Percentiles rank a stretch among this genome's conserved stretches.
Conservation (phyloP, 2,329 filamentous ascomycete genomes). For the Aspergillus cejpii region DNA sequence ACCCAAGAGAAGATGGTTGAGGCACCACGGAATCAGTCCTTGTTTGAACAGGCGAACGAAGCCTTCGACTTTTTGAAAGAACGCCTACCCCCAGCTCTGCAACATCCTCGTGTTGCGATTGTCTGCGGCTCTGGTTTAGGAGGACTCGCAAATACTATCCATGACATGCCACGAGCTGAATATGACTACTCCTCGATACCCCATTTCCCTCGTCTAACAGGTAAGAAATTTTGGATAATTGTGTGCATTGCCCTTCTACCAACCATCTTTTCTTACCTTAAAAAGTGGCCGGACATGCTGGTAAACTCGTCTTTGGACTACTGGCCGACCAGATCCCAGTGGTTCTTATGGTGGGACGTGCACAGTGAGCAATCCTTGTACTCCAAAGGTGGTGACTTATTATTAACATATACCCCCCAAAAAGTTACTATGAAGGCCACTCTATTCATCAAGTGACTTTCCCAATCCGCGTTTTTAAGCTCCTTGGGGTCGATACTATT, state of each 20-base stretch:
- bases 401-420: not conserved
- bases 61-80: slow-evolving; percentile 47
- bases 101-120: slow-evolving; percentile 53
- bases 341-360: slow-evolving; percentile 58
- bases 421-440: slow-evolving; percentile 62
- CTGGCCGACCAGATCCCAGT: slow-evolving; percentile 52
- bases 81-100: slow-evolving; percentile 46
- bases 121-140: slow-evolving; percentile 60
- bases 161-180: slow-evolving; percentile 46
- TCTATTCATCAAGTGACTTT: slow-evolving; percentile 57
- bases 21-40: slow-evolving; percentile 10
- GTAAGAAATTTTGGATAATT: slow-evolving; percentile 33
- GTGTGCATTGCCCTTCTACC: not conserved
- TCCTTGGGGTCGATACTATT: slow-evolving; percentile 55
- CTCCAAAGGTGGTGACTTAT: not conserved
- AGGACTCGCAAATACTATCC: slow-evolving; percentile 53
- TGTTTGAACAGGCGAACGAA: slow-evolving; percentile 37
- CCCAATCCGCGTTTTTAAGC: slow-evolving; percentile 57
- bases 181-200: slow-evolving; percentile 55
- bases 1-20: slow-evolving; percentile 11
- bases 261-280: slow-evolving; percentile 9
- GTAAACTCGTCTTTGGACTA: slow-evolving; percentile 58
- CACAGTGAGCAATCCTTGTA: slow-evolving; percentile 49
- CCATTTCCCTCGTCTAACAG: slow-evolving; percentile 55
- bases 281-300: slow-evolving; percentile 53